Base-by-base conservation (phyloP, 108 stramenopile species). In the Skeletonema grethae region DNA sequence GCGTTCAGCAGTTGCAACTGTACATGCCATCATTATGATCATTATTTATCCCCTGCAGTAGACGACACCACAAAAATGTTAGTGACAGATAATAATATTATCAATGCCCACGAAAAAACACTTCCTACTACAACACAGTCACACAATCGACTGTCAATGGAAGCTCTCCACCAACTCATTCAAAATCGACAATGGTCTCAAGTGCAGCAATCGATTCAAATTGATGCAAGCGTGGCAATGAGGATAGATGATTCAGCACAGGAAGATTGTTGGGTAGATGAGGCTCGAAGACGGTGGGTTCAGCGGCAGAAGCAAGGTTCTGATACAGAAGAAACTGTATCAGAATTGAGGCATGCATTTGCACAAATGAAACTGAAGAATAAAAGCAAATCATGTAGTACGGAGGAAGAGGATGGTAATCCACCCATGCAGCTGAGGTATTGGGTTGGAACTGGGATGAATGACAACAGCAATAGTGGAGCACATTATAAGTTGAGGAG, bases 181-280 rank as follows among this genome's bases (percentile, higher is more conserved):
- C 18, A 60, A n/a, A 34, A 60, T 5, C 29, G 35, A 16, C 59
- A 34, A 31, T 60, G 59, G 59, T 28, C 29, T 30, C 34, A 60
- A 34, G 35, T 60, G 20, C 62, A 65, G 18, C 24, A 56, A 7
- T 63, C 65, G 35, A 69, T 77, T n/a, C 67, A 36, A 16, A 4
- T 0, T 9, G 76, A 77, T 39, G 15, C 58, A 36, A 65, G 62
- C 9, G 55, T 77, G 12, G 45, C 76, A 5, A 77, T 77, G 69
- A 34, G 76, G 24, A 50, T 70, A 18, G 64, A 70, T 43, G 76
- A 77, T 45, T 70, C 76, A 12, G 5, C 10, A 9, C 64, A 70
- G 16, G 76, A 70, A 41, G 76, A 70, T 53, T 13, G 8, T n/a
- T 64, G 63, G 45, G 48, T 77, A 48, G 29, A 57, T 0, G 35